Percentiles rank a stretch among this genome's conserved stretches.
These are phyloP conservation scores for Monocercomonoides exilis DNA, from an alignment of 78 protist species.

Conservation along the genomic window DNA sequence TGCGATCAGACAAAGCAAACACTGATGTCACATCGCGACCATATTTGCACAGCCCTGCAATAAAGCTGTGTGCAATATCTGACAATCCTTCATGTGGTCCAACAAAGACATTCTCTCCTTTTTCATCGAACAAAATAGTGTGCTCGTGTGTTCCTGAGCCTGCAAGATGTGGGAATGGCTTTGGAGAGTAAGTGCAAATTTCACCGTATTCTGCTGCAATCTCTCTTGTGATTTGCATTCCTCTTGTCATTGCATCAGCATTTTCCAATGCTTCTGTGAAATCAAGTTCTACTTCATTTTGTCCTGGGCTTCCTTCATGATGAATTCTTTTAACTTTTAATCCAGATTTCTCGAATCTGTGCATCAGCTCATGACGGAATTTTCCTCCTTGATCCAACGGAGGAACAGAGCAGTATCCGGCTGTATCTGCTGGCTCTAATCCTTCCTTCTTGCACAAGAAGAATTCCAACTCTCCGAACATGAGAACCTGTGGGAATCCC, in stretches of 20 bases:
- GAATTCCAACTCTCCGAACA: constrained; percentile 33
- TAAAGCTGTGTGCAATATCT: not conserved
- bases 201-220: constrained; percentile 1
- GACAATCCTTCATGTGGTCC: not conserved
- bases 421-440: not conserved
- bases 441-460: constrained; percentile 2
- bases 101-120: constrained; percentile 10
- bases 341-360: not conserved
- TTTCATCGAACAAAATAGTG: not conserved
- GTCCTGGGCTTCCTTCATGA: constrained; percentile 30
- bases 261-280: not conserved
- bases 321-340: constrained; percentile 4
- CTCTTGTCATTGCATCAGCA: not conserved
- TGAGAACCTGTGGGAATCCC: constrained; percentile 13
- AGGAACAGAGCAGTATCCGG: constrained; percentile 1
- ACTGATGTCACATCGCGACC: constrained; percentile 19
- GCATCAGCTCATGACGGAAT: not conserved
- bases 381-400: constrained; percentile 20
- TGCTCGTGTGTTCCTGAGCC: constrained; percentile 44
- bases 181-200: constrained; percentile 3
- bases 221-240: not conserved
- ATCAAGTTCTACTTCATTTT: constrained; percentile 29
- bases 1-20: constrained; percentile 6
- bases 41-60: constrained; percentile 36
- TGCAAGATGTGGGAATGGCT: constrained; percentile 16